These are phyloP conservation scores for Penicillium canariense DNA, from an alignment of 495 filamentous ascomycete species.

Conservation along the genomic window DNA sequence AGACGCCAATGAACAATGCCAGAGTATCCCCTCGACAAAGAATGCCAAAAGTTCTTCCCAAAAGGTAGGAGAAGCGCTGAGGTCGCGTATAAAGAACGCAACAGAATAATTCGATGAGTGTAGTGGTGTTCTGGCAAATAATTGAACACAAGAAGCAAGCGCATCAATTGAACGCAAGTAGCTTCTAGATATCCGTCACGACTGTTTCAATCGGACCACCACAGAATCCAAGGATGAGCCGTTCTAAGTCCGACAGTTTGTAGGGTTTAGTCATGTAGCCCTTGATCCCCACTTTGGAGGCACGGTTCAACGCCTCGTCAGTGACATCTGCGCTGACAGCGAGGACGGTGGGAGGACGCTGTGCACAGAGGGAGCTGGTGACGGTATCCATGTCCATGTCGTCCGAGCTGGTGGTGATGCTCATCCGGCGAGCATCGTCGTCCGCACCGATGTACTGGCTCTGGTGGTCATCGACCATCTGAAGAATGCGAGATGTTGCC, in stretches of 20 bases:
- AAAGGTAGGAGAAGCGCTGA: not conserved
- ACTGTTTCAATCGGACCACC: conserved; percentile 15
- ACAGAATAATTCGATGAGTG: conserved; percentile 2
- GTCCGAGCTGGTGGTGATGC: conserved; percentile 6
- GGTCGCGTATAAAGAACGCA: not conserved
- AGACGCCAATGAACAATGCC: conserved; percentile 13
- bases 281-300: conserved; percentile 67
- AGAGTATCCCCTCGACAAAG: not conserved
- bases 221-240: conserved; percentile 64
- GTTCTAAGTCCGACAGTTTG: conserved; percentile 67
- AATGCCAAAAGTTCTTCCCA: not conserved
- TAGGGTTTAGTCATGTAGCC: conserved; percentile 81
- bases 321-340: conserved; percentile 80
- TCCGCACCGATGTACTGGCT: conserved; percentile 15
- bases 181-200: not conserved
- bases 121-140: not conserved
- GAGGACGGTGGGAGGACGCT: conserved; percentile 50
- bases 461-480: conserved; percentile 44
- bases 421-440: conserved; percentile 2
- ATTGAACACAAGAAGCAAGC: no score
- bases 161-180: no score
- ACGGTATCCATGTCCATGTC: conserved; percentile 26
- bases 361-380: not conserved
- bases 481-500: conserved; percentile 64
- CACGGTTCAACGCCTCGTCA: conserved; percentile 60